A percentile compares a stretch with the other conserved stretches of the same genome.
Conservation (phyloP, 179 eudicot species). For the Beta lomatogona region DNA sequence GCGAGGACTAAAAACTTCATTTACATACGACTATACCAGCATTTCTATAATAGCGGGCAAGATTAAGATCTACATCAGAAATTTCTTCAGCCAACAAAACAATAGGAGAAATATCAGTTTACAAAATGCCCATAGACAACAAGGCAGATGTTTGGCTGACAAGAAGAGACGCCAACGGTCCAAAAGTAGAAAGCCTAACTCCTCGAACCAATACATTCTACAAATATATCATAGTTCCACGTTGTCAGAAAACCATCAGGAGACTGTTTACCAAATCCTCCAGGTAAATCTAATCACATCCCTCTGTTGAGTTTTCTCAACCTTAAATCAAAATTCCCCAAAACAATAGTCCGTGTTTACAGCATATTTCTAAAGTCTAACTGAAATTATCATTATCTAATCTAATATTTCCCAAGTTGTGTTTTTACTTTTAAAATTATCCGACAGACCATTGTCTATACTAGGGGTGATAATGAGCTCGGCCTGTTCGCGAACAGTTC, state of each 20-base stretch:
- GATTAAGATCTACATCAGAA: neutral
- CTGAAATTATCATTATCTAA: neutral
- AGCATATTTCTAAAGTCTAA: neutral
- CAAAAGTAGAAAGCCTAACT: neutral
- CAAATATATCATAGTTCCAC: neutral
- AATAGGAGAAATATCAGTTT: no score
- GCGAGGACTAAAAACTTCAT: neutral
- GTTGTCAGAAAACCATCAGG: neutral
- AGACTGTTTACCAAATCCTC: neutral
- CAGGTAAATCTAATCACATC: neutral
- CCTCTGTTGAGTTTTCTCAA: slow-evolving; percentile 1
- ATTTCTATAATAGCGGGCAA: neutral
- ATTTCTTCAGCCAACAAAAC: neutral
- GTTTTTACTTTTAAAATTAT: neutral
- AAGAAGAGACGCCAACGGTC: neutral
- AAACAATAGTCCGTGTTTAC: neutral
- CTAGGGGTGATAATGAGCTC: no score
- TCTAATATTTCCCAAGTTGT: no score
- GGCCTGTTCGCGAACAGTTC: no score
- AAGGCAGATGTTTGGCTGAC: neutral
- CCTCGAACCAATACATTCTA: neutral
- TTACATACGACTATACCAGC: no score
- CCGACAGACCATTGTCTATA: neutral
- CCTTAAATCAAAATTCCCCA: neutral
- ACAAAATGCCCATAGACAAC: neutral